phyloP scores from a whole-genome alignment of 1,284 basidiomycete species.

The Ceratobasidium sp. region DNA sequence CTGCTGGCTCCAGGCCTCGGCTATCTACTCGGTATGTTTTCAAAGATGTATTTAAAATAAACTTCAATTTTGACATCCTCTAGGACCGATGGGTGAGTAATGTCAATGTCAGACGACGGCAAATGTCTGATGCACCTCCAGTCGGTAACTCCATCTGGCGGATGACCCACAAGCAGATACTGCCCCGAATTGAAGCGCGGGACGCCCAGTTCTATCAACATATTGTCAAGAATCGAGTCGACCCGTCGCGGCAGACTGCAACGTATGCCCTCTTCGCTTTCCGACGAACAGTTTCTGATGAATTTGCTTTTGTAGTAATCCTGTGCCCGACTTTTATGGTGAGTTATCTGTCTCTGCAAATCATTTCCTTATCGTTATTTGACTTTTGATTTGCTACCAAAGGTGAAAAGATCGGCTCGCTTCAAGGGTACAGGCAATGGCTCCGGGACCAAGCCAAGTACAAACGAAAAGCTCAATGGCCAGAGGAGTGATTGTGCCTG shows the following conservation, averaged over 20 bases:
- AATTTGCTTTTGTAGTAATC: slow-evolving; percentile 62
- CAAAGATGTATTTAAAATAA: neutral
- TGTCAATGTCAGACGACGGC: neutral
- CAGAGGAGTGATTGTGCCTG: slow-evolving; percentile 64
- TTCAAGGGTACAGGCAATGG: slow-evolving; percentile 90
- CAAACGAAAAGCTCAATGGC: slow-evolving; percentile 78
- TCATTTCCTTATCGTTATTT: slow-evolving; percentile 40
- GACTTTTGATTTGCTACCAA: slow-evolving; percentile 44
- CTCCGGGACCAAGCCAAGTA: slow-evolving; percentile 89
- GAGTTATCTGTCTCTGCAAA: slow-evolving; percentile 53
- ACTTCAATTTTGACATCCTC: slow-evolving; percentile 7
- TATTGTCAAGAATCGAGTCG: slow-evolving; percentile 88
- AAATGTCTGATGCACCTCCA: slow-evolving; percentile 53
- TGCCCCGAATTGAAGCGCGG: slow-evolving; percentile 80
- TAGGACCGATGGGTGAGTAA: slow-evolving; percentile 39
- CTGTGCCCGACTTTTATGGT: slow-evolving; percentile 93
- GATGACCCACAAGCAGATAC: slow-evolving; percentile 76
- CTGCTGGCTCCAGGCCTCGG: slow-evolving; percentile 69
- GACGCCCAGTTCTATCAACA: slow-evolving; percentile 87
- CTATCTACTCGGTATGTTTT: slow-evolving; percentile 81
- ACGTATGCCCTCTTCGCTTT: slow-evolving; percentile 58
- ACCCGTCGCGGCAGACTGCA: slow-evolving; percentile 85
- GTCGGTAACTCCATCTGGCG: slow-evolving; percentile 84
- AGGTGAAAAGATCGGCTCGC: slow-evolving; percentile 87
- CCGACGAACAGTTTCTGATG: slow-evolving; percentile 21